Percentiles rank a stretch among this genome's conserved stretches.
phyloP scores from a whole-genome alignment of 768 basidiomycete species.

The Candolleomyces aberdarensis region DNA sequence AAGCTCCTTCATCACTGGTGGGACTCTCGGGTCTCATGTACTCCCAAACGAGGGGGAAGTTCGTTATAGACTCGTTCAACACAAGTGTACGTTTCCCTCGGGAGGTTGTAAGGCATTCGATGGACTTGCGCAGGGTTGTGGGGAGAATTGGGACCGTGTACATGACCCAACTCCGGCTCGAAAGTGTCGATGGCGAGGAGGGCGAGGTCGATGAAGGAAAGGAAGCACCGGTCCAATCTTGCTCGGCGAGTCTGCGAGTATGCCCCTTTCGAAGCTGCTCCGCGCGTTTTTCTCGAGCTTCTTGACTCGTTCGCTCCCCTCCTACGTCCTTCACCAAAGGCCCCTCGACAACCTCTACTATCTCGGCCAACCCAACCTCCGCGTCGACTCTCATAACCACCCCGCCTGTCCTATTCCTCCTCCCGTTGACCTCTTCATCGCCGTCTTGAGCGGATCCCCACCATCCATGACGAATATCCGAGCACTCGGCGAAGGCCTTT shows the following conservation, averaged over 20 bases:
- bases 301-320: constrained; percentile 7
- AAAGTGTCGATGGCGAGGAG: background rate
- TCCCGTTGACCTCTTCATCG: constrained; percentile 28
- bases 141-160: constrained; percentile 49
- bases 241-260: constrained; percentile 5
- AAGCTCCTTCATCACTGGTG: constrained; percentile 24
- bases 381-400: constrained; percentile 59
- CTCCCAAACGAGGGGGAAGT: constrained; percentile 50
- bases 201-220: constrained; percentile 9
- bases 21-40: constrained; percentile 53
- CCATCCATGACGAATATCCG: constrained; percentile 59
- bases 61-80: constrained; percentile 65
- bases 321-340: constrained; percentile 20
- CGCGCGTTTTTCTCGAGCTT: constrained; percentile 4
- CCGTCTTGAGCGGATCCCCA: constrained; percentile 57
- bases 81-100: constrained; percentile 39
- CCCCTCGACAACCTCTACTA: constrained; percentile 34
- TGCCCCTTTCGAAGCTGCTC: constrained; percentile 12
- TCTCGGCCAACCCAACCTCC: constrained; percentile 47
- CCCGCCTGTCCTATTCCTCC: constrained; percentile 46
- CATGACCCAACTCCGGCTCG: constrained; percentile 7
- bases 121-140: constrained; percentile 40
- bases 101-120: constrained; percentile 36
- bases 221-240: too few species aligned
- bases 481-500: constrained; percentile 39